Conservation (phyloP, 2,329 filamentous ascomycete genomes). For the Plectosphaerella plurivora region DNA sequence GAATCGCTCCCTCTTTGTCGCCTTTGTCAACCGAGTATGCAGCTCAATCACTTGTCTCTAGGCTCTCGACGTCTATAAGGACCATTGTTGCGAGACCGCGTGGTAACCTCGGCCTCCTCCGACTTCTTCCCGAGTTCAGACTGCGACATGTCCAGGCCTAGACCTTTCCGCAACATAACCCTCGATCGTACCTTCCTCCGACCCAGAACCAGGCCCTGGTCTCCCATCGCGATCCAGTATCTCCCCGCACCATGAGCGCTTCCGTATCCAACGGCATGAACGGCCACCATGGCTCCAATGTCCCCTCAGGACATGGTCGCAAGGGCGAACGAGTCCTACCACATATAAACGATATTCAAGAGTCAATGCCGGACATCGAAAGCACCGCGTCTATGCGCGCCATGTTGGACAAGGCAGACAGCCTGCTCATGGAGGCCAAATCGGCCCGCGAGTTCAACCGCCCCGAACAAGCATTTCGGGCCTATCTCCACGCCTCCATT, state of each 20-base stretch:
- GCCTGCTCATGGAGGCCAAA: conserved; percentile 54
- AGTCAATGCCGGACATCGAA: conserved; percentile 33
- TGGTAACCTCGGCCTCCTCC: conserved; percentile 32
- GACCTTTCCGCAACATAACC: not conserved
- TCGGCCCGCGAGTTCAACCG: conserved; percentile 58
- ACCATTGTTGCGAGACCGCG: conserved; percentile 48
- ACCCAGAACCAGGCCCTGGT: not conserved
- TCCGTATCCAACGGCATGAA: not conserved
- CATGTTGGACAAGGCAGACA: conserved; percentile 48
- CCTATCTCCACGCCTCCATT: conserved; percentile 78
- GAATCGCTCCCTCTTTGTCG: not conserved
- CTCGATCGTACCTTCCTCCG: not conserved
- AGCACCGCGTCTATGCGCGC: conserved; percentile 46
- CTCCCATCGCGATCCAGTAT: not conserved
- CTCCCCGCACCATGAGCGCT: not conserved
- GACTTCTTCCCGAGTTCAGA: not conserved
- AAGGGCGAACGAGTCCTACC: not conserved
- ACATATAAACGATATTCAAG: not conserved
- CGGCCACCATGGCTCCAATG: not conserved
- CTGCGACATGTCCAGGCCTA: not conserved
- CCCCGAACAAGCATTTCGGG: conserved; percentile 72
- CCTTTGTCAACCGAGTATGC: not conserved
- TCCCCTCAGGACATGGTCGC: not conserved
- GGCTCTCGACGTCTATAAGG: conserved; percentile 7
- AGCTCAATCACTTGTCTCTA: not conserved